Percentiles rank a stretch among this genome's conserved stretches.
Conservation (phyloP, 2,329 filamentous ascomycete species). For the Chaetothyriales sp. region DNA sequence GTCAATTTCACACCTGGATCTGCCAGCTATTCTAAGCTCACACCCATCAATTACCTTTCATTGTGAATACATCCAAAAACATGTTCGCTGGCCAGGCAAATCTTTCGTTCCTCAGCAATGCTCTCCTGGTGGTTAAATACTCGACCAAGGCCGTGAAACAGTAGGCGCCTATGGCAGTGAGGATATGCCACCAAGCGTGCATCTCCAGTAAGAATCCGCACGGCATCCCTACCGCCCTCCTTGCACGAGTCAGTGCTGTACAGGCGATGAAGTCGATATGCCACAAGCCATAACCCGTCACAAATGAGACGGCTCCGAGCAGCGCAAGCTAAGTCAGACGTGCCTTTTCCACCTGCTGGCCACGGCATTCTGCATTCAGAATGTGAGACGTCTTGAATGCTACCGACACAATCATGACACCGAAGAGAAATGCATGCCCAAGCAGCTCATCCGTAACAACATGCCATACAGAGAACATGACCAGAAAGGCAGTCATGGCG, state of each 20-base stretch:
- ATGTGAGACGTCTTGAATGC: constrained; percentile 11
- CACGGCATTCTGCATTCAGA: constrained; percentile 4
- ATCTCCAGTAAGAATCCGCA: constrained; percentile 20
- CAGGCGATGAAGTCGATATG: constrained; percentile 18
- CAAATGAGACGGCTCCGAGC: constrained; percentile 10
- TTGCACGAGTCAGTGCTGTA: not conserved
- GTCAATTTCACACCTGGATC: too few relatives aligned
- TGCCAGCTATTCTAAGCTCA: too few relatives aligned
- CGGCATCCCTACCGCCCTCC: constrained; percentile 17
- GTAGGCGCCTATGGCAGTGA: constrained; percentile 13
- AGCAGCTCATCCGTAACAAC: constrained; percentile 9
- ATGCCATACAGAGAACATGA: constrained; percentile 11
- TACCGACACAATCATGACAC: constrained; percentile 10
- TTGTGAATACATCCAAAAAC: too few relatives aligned
- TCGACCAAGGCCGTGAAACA: too few relatives aligned
- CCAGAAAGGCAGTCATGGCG: constrained; percentile 7
- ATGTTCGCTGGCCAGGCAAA: too few relatives aligned
- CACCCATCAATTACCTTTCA: too few relatives aligned
- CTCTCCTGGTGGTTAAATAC: too few relatives aligned
- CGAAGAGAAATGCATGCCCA: constrained; percentile 11
- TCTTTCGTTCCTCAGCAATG: too few relatives aligned
- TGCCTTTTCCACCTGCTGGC: constrained; percentile 5
- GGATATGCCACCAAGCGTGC: constrained; percentile 22
- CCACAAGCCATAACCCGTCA: constrained; percentile 16
- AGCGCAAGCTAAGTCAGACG: constrained; percentile 10